Percentiles rank a stretch among this genome's conserved stretches.
Evolutionary conservation across 2,329 filamentous ascomycete genomes (phyloP).

Genomic region (Epichloe sibirici): DNA sequence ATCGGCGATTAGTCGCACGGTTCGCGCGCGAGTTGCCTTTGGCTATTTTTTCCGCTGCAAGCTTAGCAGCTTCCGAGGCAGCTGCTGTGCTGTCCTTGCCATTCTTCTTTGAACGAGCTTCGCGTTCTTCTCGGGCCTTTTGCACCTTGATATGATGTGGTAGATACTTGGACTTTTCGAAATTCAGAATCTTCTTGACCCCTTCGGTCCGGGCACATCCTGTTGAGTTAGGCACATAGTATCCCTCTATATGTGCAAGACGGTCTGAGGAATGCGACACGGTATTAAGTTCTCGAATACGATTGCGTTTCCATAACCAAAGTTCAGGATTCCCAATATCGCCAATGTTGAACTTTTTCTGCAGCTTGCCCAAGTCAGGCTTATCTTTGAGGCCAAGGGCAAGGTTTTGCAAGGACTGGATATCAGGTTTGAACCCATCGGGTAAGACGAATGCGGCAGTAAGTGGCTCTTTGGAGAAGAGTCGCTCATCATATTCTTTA

Average conservation of each 20-base stretch:
- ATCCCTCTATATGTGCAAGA: slow-evolving; percentile 42
- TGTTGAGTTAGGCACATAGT: slow-evolving; percentile 75
- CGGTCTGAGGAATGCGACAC: slow-evolving; percentile 14
- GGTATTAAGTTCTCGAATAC: slow-evolving; percentile 43
- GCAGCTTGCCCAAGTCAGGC: slow-evolving; percentile 37
- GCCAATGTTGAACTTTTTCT: slow-evolving; percentile 32
- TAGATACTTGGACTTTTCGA: slow-evolving; percentile 95
- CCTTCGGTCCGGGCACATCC: slow-evolving; percentile 87
- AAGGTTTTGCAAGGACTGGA: slow-evolving; percentile 32
- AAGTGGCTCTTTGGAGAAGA: slow-evolving; percentile 37
- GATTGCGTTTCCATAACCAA: slow-evolving; percentile 46
- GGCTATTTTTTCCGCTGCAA: slow-evolving; percentile 68
- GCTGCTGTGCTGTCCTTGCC: slow-evolving; percentile 53
- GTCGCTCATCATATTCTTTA: slow-evolving; percentile 33
- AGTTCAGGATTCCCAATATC: slow-evolving; percentile 38
- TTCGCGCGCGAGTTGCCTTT: slow-evolving; percentile 89
- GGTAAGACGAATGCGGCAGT: slow-evolving; percentile 33
- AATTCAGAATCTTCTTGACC: slow-evolving; percentile 88
- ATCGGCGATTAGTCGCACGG: slow-evolving; percentile 87
- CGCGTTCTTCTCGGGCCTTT: slow-evolving; percentile 80
- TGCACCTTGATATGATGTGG: slow-evolving; percentile 96
- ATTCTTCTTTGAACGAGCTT: slow-evolving; percentile 57
- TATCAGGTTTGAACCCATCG: slow-evolving; percentile 30
- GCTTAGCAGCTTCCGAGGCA: slow-evolving; percentile 58
- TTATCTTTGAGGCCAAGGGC: slow-evolving; percentile 31